Base-by-base conservation (phyloP, 163 green algal genomes). In the Chlorella variabilis region DNA sequence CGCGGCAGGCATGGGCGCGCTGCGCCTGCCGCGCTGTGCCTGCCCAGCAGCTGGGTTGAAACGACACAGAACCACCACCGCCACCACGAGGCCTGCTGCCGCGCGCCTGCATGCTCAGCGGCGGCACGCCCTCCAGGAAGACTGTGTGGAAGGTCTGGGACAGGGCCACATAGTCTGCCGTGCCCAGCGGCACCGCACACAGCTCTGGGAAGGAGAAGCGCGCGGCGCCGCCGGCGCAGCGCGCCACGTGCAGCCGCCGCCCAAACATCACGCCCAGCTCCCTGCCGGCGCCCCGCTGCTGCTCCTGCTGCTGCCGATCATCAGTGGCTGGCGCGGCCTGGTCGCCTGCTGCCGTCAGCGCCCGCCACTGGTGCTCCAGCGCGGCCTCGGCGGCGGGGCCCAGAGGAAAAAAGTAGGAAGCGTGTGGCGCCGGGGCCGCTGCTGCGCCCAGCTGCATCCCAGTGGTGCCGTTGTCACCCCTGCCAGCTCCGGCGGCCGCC, bases 121-220 rank as follows among this genome's bases (percentile, higher is more conserved):
- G 81, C 1, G 91, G 91, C 27, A 96, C 79, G 27, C 80, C 86
- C 21, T 49, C 66, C 23, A 95, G 13, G 65, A 94, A 90, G 4
- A 96, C 77, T 0, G 87, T 93, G 86, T 94, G 87, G 82, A 91
- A 94, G 33, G 66, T 18, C 41, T 77, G 59, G 6, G 79, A 77
- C 0, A 95, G 31, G 13, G 92, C 92, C 36, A 93, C 79, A 69
- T 93, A 95, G 85, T 95, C 92, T 5, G 91, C 86, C 6, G 90
- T 67, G 1, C 91, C 91, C 65, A 93, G 71, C 21, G 83, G 73
- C 17, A 49, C 41, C 0, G 61, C 86, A 58, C 92, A 95, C 70
- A 95, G 88, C 76, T 95, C 90, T 8, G 80, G 38, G 75, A 95
- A 95, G 0, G 2, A 31, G 81, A 94, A 94, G 29, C 85, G 80